Base-by-base conservation (phyloP, 2,329 filamentous ascomycete genomes). In the Septoria linicola region DNA sequence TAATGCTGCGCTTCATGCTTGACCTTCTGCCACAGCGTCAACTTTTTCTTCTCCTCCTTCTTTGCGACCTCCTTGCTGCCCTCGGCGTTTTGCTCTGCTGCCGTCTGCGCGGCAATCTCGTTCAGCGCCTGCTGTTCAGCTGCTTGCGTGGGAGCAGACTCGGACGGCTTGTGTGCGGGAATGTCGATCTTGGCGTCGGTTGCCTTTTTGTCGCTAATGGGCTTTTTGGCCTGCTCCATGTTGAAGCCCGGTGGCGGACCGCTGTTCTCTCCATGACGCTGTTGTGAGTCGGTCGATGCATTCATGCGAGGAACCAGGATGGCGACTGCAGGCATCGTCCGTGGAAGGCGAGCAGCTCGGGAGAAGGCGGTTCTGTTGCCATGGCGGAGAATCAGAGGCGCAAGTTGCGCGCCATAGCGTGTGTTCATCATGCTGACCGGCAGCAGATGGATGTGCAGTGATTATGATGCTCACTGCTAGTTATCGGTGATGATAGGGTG, bases 1-100 rank as follows among this genome's bases (percentile, higher is more conserved):
- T 99, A 99, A 71, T 99, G 93, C 56, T 85, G 83, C 11, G 79
- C 80, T 72, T 99, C 93, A 71, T 95, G 91, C 80, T 96, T 99
- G 66, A 99, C 84, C 75, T 91, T 95, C 70, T 97, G 88, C 72
- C 83, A 86, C 1, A 97, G 42, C 0, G 91, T 96, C 72, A 96
- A 74, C 68, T 96, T 96, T 76, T 91, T 89, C 63, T 85, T 80
- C 55, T 88, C 84, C 50, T 87, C 82, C 59, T 82, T 79, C 66
- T 83, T 83, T 50, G 82, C 78, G 7, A 80, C 70, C 0, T 77
- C 68, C 46, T 80, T 81, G 59, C 84, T 80, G 48, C 77, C 73
- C 7, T 74, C 71, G n/a, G 72, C 67, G 41, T 73, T 74, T 25
- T 74, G 70, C 14, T 67, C 66, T 8, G 66, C 77, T 4, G 71